Conservation (phyloP, 2,329 filamentous ascomycete species). For the Scedosporium apiospermum region DNA sequence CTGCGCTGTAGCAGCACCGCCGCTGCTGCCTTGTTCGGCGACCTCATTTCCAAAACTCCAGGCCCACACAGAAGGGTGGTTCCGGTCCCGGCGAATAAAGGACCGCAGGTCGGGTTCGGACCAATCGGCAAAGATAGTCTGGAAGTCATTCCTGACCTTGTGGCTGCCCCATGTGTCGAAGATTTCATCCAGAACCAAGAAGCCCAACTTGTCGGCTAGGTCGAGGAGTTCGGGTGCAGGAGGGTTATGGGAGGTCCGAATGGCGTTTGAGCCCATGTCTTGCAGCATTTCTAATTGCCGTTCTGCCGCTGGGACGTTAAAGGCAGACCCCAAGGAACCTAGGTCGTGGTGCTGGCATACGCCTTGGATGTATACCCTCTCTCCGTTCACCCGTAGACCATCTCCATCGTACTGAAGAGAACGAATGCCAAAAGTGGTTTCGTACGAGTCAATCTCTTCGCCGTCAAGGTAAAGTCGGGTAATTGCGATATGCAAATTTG, state of each 20-base stretch:
- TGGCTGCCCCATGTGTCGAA: constrained; percentile 38
- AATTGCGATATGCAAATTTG: constrained; percentile 37
- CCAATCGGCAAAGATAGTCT: constrained; percentile 44
- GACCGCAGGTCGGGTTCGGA: constrained; percentile 40
- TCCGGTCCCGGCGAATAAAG: constrained; percentile 43
- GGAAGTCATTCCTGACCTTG: constrained; percentile 39
- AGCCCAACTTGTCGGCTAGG: constrained; percentile 37
- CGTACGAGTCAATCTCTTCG: constrained; percentile 30
- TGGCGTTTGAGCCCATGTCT: constrained; percentile 38
- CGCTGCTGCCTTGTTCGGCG: constrained; percentile 30
- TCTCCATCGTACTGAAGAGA: constrained; percentile 27
- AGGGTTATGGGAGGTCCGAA: constrained; percentile 45
- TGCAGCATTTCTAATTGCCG: constrained; percentile 37
- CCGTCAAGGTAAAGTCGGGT: constrained; percentile 25
- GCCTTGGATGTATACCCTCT: constrained; percentile 34
- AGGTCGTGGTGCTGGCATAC: constrained; percentile 42
- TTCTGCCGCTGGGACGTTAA: constrained; percentile 36
- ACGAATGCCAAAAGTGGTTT: constrained; percentile 41
- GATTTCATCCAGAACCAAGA: constrained; percentile 43
- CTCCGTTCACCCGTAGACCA: constrained; percentile 36
- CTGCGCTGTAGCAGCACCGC: constrained; percentile 21
- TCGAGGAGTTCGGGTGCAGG: constrained; percentile 40
- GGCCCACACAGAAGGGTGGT: constrained; percentile 40
- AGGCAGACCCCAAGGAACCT: constrained; percentile 38
- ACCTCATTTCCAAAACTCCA: constrained; percentile 49